phyloP scores from a whole-genome alignment of 768 basidiomycete genomes.

The Calocera cornea region DNA sequence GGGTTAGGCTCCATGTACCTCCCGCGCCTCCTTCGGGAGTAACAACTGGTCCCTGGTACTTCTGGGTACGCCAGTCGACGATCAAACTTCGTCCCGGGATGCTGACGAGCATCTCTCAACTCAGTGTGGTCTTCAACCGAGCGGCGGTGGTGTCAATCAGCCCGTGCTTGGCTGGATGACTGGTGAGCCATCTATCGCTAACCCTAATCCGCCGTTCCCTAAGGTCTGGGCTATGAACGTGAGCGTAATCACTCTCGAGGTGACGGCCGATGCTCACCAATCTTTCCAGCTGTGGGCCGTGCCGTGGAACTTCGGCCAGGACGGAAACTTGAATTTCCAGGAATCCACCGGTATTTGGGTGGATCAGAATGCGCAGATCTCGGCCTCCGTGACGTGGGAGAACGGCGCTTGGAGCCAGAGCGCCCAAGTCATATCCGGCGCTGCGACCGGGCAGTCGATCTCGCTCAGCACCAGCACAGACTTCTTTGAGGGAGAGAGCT shows the following conservation, averaged over 20 bases:
- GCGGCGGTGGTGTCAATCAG: slow-evolving; percentile 1
- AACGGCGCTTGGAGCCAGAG: slow-evolving; percentile 3
- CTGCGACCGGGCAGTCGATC: background rate
- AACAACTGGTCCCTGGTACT: slow-evolving; percentile 1
- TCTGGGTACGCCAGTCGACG: background rate
- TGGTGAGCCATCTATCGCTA: background rate
- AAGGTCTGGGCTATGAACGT: slow-evolving; percentile 4
- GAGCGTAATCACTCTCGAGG: background rate
- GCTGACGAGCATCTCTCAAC: background rate
- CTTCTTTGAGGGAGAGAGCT: background rate
- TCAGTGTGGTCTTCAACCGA: slow-evolving; percentile 3
- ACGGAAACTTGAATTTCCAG: background rate
- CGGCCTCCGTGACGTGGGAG: background rate
- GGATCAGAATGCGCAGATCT: background rate
- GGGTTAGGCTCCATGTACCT: background rate
- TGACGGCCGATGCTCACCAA: background rate
- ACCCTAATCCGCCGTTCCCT: slow-evolving; percentile 1
- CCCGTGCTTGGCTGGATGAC: background rate
- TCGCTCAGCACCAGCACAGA: background rate
- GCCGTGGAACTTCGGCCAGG: background rate
- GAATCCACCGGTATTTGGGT: slow-evolving; percentile 1
- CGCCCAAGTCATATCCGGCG: background rate
- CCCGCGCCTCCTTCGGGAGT: background rate
- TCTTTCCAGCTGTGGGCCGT: slow-evolving; percentile 5
- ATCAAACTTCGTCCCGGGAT: too few relatives aligned